Percentiles rank a stretch among this genome's conserved stretches.
Evolutionary conservation across 345 rosid species (phyloP).

Genomic region (Moringa oleifera): DNA sequence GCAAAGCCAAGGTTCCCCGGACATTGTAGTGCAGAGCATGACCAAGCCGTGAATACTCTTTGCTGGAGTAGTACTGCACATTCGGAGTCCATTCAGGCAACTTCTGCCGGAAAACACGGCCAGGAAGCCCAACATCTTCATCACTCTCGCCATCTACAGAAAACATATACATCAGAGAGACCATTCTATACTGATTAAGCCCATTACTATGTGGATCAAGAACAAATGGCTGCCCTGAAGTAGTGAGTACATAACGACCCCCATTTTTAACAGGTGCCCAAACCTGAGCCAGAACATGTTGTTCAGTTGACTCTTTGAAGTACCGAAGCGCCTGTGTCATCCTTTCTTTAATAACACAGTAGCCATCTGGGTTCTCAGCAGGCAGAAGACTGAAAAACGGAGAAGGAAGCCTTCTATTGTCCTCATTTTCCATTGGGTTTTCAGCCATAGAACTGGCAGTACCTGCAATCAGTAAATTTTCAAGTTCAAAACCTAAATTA

Average conservation of each 20-base stretch:
- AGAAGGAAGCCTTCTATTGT: constrained; percentile 35
- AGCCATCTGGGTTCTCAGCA: constrained; percentile 51
- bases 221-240: constrained; percentile 90
- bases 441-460: constrained; percentile 34
- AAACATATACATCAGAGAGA: constrained; percentile 67
- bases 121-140: constrained; percentile 83
- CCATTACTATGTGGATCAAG: constrained; percentile 68
- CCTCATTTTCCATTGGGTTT: constrained; percentile 28
- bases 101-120: constrained; percentile 80
- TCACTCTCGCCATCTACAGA: constrained; percentile 70
- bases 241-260: constrained; percentile 59
- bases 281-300: constrained; percentile 82
- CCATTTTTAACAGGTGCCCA: constrained; percentile 81
- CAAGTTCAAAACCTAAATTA: constrained; percentile 9
- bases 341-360: constrained; percentile 68
- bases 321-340: constrained; percentile 79
- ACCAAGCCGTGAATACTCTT: constrained; percentile 71
- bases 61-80: constrained; percentile 81
- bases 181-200: constrained; percentile 83
- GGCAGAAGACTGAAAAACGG: constrained; percentile 49
- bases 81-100: constrained; percentile 96
- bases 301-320: constrained; percentile 79
- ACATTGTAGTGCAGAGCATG: constrained; percentile 75
- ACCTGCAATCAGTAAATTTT: constrained; percentile 33
- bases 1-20: constrained; percentile 85